Percentiles rank a stretch among this genome's conserved stretches.
Conservation (phyloP, 352 stramenopile species). For the Pythium utonaiense region DNA sequence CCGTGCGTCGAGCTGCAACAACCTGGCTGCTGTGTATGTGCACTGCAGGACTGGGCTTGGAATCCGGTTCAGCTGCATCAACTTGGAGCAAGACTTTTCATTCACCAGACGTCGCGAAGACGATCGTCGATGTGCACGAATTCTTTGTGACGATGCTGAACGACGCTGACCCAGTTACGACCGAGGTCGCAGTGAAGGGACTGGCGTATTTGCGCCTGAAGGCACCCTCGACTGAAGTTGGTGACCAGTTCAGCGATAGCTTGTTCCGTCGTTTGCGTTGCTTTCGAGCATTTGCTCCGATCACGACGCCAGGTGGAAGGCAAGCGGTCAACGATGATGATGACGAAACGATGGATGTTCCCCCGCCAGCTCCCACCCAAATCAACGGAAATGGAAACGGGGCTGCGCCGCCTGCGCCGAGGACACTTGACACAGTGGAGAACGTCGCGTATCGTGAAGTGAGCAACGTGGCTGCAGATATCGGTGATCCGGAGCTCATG, state of each 20-base stretch:
- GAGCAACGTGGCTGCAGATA: conserved; percentile 75
- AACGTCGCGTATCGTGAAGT: conserved; percentile 84
- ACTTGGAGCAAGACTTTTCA: conserved; percentile 37
- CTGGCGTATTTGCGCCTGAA: conserved; percentile 66
- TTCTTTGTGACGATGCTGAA: conserved; percentile 82
- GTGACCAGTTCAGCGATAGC: conserved; percentile 66
- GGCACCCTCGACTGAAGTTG: conserved; percentile 48
- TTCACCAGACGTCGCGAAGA: conserved; percentile 25
- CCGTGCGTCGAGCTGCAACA: conserved; percentile 46
- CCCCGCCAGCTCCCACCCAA: background rate
- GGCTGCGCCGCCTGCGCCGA: background rate
- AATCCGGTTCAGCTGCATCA: background rate
- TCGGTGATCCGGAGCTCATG: conserved; percentile 78
- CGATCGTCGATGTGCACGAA: conserved; percentile 54
- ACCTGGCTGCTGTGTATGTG: conserved; percentile 75
- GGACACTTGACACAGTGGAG: conserved; percentile 35
- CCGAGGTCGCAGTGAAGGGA: conserved; percentile 76
- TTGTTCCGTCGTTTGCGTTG: conserved; percentile 75
- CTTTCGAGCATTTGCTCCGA: conserved; percentile 62
- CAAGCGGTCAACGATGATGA: conserved; percentile 16
- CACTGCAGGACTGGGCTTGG: conserved; percentile 29
- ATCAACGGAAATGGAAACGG: background rate
- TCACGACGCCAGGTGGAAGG: conserved; percentile 16
- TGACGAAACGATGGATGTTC: conserved; percentile 15
- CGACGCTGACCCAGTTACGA: conserved; percentile 54